Base-by-base conservation (phyloP, 306 rosid genomes). In the Albizia julibrissin region DNA sequence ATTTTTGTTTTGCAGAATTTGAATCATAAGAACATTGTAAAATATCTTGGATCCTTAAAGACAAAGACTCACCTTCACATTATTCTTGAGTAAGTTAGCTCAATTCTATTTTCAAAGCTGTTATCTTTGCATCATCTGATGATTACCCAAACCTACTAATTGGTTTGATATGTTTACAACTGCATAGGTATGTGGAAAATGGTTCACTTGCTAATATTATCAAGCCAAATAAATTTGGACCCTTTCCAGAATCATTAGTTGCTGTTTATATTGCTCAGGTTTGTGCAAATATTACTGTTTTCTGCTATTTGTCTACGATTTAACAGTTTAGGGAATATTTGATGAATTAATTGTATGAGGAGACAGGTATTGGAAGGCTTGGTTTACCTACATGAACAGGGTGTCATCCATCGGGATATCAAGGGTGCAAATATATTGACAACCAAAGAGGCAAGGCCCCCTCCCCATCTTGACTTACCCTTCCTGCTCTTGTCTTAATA, bases 391-490 rank as follows among this genome's bases (percentile, higher is more conserved):
- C 99, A 95, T 40, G 99, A 95, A 85, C 99, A 95, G 83, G 99
- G 99, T 75, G 99, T 95, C 73, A 95, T 95, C 79, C 99, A 95
- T 92, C 90, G 99, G 33, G 99, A 95, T 85, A 95, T 95, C 54
- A 95, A 95, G 90, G 99, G 99, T 89, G 99, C 99, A 64, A 95
- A 95, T 84, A 95, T 95, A 84, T 87, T 95, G 89, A 92, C 99
- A 79, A 95, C 99, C 62, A 95, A 95, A 88, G 99, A 95, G 94
- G 99, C 85, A 86, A 86, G 82, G 79, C 59, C 76, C 75, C 72
- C 8, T 31, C 69, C 19, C 27, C 73, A 7, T 47, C 26, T 13
- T 1, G 26, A 24, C 33, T 46, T 62, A 11, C 37, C 19, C 68
- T 26, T 40, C 74, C 74, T 15, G 47, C 15, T 52, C 31, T 76